phyloP scores from a whole-genome alignment of 1,284 basidiomycete genomes.

The Phenoliferia sp. region DNA sequence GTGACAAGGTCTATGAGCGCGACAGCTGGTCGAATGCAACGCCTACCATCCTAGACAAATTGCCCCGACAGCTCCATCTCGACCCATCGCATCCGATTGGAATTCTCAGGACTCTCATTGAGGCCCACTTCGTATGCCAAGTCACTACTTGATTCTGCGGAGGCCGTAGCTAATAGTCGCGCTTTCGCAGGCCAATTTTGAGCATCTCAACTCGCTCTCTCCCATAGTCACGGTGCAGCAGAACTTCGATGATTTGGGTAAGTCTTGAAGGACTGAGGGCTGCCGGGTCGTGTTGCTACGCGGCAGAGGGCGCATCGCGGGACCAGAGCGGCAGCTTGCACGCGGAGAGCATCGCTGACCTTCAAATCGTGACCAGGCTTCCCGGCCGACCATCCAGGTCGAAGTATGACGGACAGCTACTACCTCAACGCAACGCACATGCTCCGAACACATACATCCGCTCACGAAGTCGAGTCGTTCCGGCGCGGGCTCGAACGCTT shows the following conservation, averaged over 20 bases:
- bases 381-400: conserved; percentile 86
- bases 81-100: conserved; percentile 75
- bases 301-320: not conserved
- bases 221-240: conserved; percentile 84
- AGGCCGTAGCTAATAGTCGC: not conserved
- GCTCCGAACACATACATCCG: conserved; percentile 94
- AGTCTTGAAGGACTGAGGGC: not conserved
- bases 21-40: conserved; percentile 84
- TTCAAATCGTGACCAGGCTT: conserved; percentile 54
- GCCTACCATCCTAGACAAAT: conserved; percentile 72
- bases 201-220: conserved; percentile 56
- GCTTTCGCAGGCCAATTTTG: conserved; percentile 49
- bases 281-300: too few species aligned
- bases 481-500: conserved; percentile 68
- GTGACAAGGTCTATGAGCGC: not conserved
- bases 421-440: conserved; percentile 87
- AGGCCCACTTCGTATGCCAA: conserved; percentile 61
- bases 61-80: conserved; percentile 65
- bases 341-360: not conserved
- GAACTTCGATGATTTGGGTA: conserved; percentile 87
- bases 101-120: conserved; percentile 78
- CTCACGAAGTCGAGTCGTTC: conserved; percentile 94
- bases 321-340: not conserved
- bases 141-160: not conserved
- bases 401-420: conserved; percentile 86